A percentile compares a stretch with the other conserved stretches of the same genome.
These are phyloP conservation scores for Claviceps purpurea DNA, from an alignment of 2,329 filamentous ascomycete species.

Conservation along the genomic window DNA sequence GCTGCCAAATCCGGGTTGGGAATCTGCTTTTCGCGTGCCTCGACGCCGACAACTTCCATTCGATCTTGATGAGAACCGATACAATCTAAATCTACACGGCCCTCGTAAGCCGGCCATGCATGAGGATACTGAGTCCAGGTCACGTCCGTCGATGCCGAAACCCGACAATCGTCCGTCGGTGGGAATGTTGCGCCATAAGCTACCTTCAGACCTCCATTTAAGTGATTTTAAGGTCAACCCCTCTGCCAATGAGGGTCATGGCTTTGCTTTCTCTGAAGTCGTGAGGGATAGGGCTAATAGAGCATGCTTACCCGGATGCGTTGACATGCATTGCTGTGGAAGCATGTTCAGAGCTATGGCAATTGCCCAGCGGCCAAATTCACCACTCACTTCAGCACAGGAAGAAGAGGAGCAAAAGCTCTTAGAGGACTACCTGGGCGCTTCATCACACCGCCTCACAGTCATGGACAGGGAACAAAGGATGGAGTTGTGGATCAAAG, in stretches of 20 bases:
- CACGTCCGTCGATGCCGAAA: neutral
- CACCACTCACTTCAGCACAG: slow-evolving; percentile 22
- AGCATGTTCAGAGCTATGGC: slow-evolving; percentile 57
- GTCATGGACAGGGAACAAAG: slow-evolving; percentile 47
- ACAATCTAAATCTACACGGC: slow-evolving; percentile 5
- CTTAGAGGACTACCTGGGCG: slow-evolving; percentile 44
- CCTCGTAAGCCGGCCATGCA: neutral
- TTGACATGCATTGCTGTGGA: slow-evolving; percentile 63
- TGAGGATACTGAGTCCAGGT: neutral
- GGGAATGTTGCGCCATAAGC: slow-evolving; percentile 40
- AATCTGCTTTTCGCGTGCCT: slow-evolving; percentile 18
- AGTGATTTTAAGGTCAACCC: slow-evolving; percentile 79
- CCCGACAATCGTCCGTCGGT: neutral
- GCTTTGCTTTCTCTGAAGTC: slow-evolving; percentile 62
- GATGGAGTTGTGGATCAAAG: slow-evolving; percentile 57
- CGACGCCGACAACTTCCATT: slow-evolving; percentile 31
- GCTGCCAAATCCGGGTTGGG: neutral
- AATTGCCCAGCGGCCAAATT: slow-evolving; percentile 29
- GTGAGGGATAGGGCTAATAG: slow-evolving; percentile 58
- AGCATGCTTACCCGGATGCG: slow-evolving; percentile 60
- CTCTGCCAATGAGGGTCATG: slow-evolving; percentile 51
- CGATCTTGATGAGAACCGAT: slow-evolving; percentile 12
- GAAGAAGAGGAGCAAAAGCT: slow-evolving; percentile 32
- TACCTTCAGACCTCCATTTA: slow-evolving; percentile 42
- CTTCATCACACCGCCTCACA: slow-evolving; percentile 44